Base-by-base conservation (phyloP, 2,329 filamentous ascomycete genomes). In the Fusarium tricinctum region DNA sequence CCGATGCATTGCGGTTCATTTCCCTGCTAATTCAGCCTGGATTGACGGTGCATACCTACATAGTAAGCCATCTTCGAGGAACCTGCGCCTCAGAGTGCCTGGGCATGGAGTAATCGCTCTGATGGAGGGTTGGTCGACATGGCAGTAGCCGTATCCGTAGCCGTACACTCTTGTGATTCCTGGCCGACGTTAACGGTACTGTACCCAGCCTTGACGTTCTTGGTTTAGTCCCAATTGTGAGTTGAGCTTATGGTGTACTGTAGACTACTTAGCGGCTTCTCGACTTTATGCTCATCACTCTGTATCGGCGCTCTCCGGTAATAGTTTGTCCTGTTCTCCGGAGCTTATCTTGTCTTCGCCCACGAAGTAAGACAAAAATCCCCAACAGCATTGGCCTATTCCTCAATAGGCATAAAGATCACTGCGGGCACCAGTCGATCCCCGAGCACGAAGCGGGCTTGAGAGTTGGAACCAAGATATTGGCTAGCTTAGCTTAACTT, bases 1-100 rank as follows among this genome's bases (percentile, higher is more conserved):
- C 66, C 68, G 70, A 60, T 56, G 39, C 48, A 50, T 63, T 48
- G 58, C 70, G 70, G 68, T 57, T 60, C 68, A 58, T 58, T 66
- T 63, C 68, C 64, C 64, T 64, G 64, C 52, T 43, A 56, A 48
- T 33, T 40, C 44, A 58, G 44, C 49, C 19, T 51, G n/a, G 46
- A 35, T 50, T 44, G 45, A 61, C 17, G 63, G 64, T 71, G 68
- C 69, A 70, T 72, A 39, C 56, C 28, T 23, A 20, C 33, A 35
- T 35, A 8, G 9, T 7, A 35, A 65, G 66, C 58, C 69, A 70
- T 66, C 69, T 59, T 35, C 42, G 46, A 58, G 51, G 43, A 59
- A 54, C 65, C 69, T 55, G 65, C 54, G 38, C 48, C 44, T 40
- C 33, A 26, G 26, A 45, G 40, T 22, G 45, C 42, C 26, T 47